Conservation (phyloP, 371 early-diverging fungal genomes). For the Syncephalastrum monosporum region DNA sequence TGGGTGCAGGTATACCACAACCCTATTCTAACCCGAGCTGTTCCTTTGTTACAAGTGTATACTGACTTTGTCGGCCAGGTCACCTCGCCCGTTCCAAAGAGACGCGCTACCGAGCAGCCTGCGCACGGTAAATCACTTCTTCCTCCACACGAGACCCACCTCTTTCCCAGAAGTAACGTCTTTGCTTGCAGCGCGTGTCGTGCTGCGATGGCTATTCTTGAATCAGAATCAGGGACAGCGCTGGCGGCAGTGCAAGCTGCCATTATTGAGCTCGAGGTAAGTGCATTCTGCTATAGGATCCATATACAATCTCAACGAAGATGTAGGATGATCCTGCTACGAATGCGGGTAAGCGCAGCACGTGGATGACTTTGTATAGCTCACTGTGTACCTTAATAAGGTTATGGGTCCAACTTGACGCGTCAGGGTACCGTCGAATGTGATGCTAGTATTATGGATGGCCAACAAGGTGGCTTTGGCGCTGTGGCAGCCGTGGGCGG, state of each 20-base stretch:
- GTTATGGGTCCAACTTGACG: conserved; percentile 81
- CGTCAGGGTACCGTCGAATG: conserved; percentile 76
- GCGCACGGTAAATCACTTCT: conserved; percentile 37
- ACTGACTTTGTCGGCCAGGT: conserved; percentile 11
- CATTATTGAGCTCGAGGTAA: conserved; percentile 42
- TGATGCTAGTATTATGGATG: conserved; percentile 86
- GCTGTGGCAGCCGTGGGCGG: conserved; percentile 76
- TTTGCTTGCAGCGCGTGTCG: conserved; percentile 30
- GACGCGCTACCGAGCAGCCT: conserved; percentile 37
- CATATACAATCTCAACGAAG: background rate
- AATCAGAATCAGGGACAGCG: conserved; percentile 16
- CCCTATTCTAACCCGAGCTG: background rate
- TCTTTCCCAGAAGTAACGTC: background rate
- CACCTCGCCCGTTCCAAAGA: conserved; percentile 45
- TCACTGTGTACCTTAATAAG: conserved; percentile 1
- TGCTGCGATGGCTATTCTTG: conserved; percentile 27
- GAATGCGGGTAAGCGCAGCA: conserved; percentile 37
- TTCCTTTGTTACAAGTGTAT: background rate
- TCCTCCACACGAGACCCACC: background rate
- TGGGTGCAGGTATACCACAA: conserved; percentile 50
- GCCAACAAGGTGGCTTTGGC: conserved; percentile 64
- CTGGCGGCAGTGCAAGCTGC: conserved; percentile 35
- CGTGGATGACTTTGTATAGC: background rate
- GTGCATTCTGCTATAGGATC: conserved; percentile 3
- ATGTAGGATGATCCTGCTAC: conserved; percentile 49